These are phyloP conservation scores for Aspergillus leporis DNA, from an alignment of 495 filamentous ascomycete species.

Conservation along the genomic window DNA sequence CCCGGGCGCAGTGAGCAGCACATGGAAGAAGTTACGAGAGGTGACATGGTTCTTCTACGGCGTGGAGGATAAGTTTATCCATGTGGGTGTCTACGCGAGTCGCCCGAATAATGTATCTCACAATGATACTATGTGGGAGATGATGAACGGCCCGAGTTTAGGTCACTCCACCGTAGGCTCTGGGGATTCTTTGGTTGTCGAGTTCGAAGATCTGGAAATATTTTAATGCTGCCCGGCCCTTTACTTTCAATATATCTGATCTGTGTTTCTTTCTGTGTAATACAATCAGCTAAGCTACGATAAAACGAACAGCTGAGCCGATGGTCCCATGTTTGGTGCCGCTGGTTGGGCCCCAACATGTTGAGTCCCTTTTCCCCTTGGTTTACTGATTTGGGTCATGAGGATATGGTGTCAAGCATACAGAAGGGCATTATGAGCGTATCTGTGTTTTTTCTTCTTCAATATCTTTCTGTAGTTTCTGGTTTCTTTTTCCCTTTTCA, in stretches of 20 bases:
- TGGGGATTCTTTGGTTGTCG: conserved; percentile 50
- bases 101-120: conserved; percentile 45
- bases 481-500: neutral
- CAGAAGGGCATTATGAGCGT: conserved; percentile 4
- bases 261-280: neutral
- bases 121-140: conserved; percentile 43
- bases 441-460: neutral
- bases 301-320: conserved; percentile 1
- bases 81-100: conserved; percentile 59
- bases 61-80: conserved; percentile 58
- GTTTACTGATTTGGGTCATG: neutral
- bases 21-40: conserved; percentile 60
- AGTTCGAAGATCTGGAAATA: conserved; percentile 60
- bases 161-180: conserved; percentile 26
- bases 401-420: neutral
- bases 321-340: conserved; percentile 6
- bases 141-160: conserved; percentile 41
- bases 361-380: neutral
- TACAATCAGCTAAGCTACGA: neutral
- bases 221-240: conserved; percentile 29
- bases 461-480: neutral
- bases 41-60: conserved; percentile 63
- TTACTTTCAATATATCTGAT: neutral
- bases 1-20: conserved; percentile 43
- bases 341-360: conserved; percentile 2